phyloP scores from a whole-genome alignment of 805 yeast genomes.

The Schwanniomyces yamadae region DNA sequence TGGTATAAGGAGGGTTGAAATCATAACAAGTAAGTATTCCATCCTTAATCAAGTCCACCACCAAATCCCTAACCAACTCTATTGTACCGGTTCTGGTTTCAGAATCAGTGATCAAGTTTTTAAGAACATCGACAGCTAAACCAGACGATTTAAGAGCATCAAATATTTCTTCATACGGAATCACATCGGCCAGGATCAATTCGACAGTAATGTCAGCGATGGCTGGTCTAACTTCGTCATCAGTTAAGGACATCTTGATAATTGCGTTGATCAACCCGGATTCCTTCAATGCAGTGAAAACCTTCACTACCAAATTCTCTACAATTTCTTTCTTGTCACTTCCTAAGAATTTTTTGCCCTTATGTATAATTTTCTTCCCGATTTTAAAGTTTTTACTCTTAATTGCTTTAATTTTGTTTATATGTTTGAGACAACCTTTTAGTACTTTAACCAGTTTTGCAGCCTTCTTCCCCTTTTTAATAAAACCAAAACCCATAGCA shows the following conservation, averaged over 20 bases:
- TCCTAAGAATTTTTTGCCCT: constrained; percentile 10
- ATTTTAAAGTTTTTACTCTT: neutral
- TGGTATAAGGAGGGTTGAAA: too few relatives aligned
- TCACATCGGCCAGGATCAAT: constrained; percentile 26
- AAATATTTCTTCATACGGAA: constrained; percentile 32
- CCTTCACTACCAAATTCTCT: constrained; percentile 19
- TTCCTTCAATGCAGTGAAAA: constrained; percentile 25
- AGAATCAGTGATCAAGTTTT: constrained; percentile 25
- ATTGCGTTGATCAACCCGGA: constrained; percentile 30
- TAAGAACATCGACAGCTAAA: constrained; percentile 27
- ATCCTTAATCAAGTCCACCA: constrained; percentile 18
- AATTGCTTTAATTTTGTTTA: constrained; percentile 2
- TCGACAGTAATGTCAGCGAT: constrained; percentile 23
- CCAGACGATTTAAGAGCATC: constrained; percentile 29
- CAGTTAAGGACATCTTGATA: constrained; percentile 26
- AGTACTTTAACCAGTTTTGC: constrained; percentile 2
- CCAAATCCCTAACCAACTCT: constrained; percentile 22
- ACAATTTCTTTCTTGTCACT: constrained; percentile 8
- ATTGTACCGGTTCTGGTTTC: constrained; percentile 27
- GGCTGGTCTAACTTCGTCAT: constrained; percentile 25
- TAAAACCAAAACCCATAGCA: neutral
- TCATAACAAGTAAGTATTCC: too few relatives aligned
- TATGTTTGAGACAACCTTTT: neutral
- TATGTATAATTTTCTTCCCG: constrained; percentile 6
- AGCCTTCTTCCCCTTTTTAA: constrained; percentile 2